phyloP scores from a whole-genome alignment of 2,329 filamentous ascomycete genomes.

The Pleomassaria siparia region DNA sequence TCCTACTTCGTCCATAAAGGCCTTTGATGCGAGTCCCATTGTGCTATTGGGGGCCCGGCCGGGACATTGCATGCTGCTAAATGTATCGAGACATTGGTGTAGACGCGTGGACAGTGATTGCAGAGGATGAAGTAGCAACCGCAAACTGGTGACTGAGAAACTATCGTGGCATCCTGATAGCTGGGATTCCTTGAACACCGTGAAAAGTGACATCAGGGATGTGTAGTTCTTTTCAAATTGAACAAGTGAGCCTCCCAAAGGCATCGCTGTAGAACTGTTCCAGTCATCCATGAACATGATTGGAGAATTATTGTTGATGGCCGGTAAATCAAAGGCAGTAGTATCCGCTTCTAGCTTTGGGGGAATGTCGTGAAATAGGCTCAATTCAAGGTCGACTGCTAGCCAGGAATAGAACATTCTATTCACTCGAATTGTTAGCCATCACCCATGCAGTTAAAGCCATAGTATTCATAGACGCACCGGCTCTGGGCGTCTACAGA shows the following conservation, averaged over 20 bases:
- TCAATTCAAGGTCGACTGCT: slow-evolving; percentile 62
- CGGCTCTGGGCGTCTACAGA: neutral
- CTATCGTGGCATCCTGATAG: neutral
- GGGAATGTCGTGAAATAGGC: slow-evolving; percentile 59
- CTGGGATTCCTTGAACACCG: slow-evolving; percentile 1
- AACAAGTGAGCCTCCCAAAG: no score
- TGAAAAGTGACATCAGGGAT: neutral
- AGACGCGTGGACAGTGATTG: slow-evolving; percentile 1
- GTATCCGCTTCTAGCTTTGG: slow-evolving; percentile 47
- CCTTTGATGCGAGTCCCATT: slow-evolving; percentile 2
- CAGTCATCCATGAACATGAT: no score
- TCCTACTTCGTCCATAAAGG: slow-evolving; percentile 51
- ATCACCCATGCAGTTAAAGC: no score
- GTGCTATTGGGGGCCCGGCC: neutral
- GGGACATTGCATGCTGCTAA: neutral
- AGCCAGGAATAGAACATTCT: slow-evolving; percentile 61
- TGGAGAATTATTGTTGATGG: neutral
- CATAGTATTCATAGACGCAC: no score
- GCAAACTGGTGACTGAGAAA: neutral
- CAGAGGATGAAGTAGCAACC: slow-evolving; percentile 2
- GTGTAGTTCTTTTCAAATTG: neutral
- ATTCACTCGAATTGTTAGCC: neutral
- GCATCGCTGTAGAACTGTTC: no score
- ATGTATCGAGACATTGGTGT: slow-evolving; percentile 3
- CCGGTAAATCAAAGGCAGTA: neutral